Evolutionary conservation across 2,329 filamentous ascomycete genomes (phyloP).

Genomic region (Fusarium hostae): DNA sequence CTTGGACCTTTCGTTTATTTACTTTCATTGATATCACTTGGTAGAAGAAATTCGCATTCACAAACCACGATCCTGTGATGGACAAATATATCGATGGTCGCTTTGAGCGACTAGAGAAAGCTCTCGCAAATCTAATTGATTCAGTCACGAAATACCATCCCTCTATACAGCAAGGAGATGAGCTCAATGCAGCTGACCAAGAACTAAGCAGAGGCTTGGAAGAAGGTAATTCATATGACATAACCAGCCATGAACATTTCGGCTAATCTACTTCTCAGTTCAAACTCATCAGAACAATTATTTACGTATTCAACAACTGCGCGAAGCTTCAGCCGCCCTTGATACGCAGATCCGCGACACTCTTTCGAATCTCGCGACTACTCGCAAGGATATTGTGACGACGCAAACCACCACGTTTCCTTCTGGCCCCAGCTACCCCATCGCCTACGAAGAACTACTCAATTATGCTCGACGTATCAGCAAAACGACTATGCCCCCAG

Average conservation of each 20-base stretch:
- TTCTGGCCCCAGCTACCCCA: slow-evolving; percentile 60
- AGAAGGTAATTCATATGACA: slow-evolving; percentile 59
- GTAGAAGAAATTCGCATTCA: background rate
- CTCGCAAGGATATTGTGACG: slow-evolving; percentile 77
- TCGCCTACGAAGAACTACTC: slow-evolving; percentile 79
- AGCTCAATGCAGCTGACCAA: slow-evolving; percentile 76
- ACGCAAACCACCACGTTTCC: slow-evolving; percentile 69
- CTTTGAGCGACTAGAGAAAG: slow-evolving; percentile 74
- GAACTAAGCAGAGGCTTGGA: slow-evolving; percentile 74
- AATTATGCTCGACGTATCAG: slow-evolving; percentile 82
- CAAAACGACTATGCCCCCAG: slow-evolving; percentile 80
- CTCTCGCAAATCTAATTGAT: slow-evolving; percentile 76
- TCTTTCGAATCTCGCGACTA: slow-evolving; percentile 74
- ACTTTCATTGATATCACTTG: background rate
- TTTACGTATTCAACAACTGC: slow-evolving; percentile 74
- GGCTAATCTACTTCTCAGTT: slow-evolving; percentile 57
- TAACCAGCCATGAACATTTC: background rate
- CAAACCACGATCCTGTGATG: slow-evolving; percentile 55
- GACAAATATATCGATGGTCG: slow-evolving; percentile 69
- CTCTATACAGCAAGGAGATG: slow-evolving; percentile 71
- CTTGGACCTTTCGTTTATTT: slow-evolving; percentile 15
- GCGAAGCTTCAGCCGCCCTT: slow-evolving; percentile 70
- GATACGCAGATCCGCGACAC: slow-evolving; percentile 79
- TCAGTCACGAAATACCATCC: slow-evolving; percentile 87
- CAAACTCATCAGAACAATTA: slow-evolving; percentile 81